phyloP scores from a whole-genome alignment of 345 rosid species.

The Citrus reticulata region DNA sequence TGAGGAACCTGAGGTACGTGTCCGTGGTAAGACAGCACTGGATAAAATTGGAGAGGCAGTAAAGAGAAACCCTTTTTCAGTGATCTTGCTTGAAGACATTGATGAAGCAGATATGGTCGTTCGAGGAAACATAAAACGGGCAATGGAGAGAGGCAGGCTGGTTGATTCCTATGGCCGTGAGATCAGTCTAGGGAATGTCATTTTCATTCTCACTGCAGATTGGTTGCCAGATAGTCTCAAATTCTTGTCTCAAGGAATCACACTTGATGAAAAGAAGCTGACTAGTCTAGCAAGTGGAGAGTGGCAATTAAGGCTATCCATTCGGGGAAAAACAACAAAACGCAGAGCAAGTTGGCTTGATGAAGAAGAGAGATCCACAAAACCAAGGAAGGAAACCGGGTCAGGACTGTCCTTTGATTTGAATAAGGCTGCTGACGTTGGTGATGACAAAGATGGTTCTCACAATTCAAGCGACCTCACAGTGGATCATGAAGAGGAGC shows the following conservation, averaged over 20 bases:
- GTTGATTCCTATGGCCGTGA: conserved; percentile 91
- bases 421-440: conserved; percentile 66
- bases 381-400: conserved; percentile 56
- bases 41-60: conserved; percentile 84
- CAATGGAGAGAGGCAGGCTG: conserved; percentile 89
- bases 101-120: conserved; percentile 77
- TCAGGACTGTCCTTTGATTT: conserved; percentile 57
- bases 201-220: conserved; percentile 69
- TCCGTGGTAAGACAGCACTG: conserved; percentile 81
- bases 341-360: conserved; percentile 73
- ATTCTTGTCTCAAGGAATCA: conserved; percentile 22
- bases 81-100: conserved; percentile 77
- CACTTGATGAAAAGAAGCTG: conserved; percentile 66
- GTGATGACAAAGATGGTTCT: conserved; percentile 72
- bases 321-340: conserved; percentile 57
- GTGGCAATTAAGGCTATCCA: conserved; percentile 67
- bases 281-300: conserved; percentile 47
- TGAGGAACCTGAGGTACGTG: conserved; percentile 35
- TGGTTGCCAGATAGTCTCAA: conserved; percentile 47
- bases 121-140: conserved; percentile 71
- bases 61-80: conserved; percentile 75
- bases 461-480: conserved; percentile 88
- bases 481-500: conserved; percentile 68
- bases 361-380: conserved; percentile 42
- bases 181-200: conserved; percentile 84